Conservation (phyloP, 1,284 basidiomycete genomes). For the Dichomitus squalens region DNA sequence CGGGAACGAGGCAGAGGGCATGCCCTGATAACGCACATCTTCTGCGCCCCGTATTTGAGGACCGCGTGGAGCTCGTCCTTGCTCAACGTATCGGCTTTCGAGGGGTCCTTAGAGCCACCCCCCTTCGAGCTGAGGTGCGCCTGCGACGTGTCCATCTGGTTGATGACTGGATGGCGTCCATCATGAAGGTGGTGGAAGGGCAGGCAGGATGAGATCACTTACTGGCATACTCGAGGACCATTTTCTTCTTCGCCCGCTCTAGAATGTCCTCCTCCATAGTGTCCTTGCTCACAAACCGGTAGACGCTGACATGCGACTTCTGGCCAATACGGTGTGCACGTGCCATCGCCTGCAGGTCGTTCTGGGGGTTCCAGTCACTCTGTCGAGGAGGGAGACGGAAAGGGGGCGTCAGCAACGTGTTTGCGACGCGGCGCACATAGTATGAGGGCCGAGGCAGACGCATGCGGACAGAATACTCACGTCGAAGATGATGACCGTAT, state of each 20-base stretch:
- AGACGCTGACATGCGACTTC: conserved; percentile 98
- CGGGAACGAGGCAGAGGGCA: conserved; percentile 10
- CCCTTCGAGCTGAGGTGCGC: conserved; percentile 90
- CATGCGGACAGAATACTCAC: conserved; percentile 48
- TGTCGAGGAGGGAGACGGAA: conserved; percentile 36
- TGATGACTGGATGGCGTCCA: conserved; percentile 74
- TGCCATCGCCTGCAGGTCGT: conserved; percentile 99
- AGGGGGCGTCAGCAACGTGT: conserved; percentile 27
- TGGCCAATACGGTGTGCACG: conserved; percentile 96
- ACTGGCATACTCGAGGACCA: conserved; percentile 99
- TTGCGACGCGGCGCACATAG: conserved; percentile 18
- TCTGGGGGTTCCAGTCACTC: conserved; percentile 98
- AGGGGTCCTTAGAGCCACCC: conserved; percentile 52
- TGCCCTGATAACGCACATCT: conserved; percentile 64
- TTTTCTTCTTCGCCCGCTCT: conserved; percentile 98
- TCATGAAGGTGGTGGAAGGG: conserved; percentile 20
- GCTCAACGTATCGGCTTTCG: conserved; percentile 88
- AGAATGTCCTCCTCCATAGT: conserved; percentile 99
- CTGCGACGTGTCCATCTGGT: conserved; percentile 99
- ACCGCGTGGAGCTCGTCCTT: conserved; percentile 99
- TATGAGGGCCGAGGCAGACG: conserved; percentile 11
- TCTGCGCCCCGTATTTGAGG: conserved; percentile 98
- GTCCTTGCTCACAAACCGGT: conserved; percentile 97
- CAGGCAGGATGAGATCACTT: conserved; percentile 40
- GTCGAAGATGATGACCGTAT: conserved; percentile 99